Base-by-base conservation (phyloP, 2,329 filamentous ascomycete genomes). In the Aspergillus flavus region DNA sequence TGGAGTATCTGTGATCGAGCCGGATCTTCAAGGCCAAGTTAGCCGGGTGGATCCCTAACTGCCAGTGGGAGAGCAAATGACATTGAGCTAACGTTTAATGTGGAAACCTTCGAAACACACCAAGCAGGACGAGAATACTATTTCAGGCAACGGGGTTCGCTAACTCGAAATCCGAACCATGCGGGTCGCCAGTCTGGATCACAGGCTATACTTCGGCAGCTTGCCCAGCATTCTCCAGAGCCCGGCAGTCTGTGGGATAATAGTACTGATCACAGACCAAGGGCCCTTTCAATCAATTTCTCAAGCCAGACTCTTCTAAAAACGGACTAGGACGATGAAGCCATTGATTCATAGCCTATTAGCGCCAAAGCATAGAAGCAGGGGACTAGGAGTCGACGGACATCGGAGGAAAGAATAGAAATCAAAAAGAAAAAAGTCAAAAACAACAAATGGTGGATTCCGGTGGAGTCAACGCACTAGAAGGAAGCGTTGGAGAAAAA, bases 81-180 rank as follows among this genome's bases (percentile, higher is more conserved):
- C 59, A 50, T 34, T 53, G 54, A 41, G 63, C 64, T 63, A 65
- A 65, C 66, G 61, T 63, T 66, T 39, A 56, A 39, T 55, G 67
- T 69, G 68, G 70, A 63, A 57, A 64, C 66, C 54, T 61, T 62
- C 66, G 68, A 70, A 70, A 68, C 64, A 65, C 55, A 61, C 68
- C 62, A 67, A 65, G 56, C 62, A 48, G 55, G 61, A 63, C 28
- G 46, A 55, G 57, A 63, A 64, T 64, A 62, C 69, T 72, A 72
- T 72, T 72, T 70, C 66, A 62, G 63, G 66, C 61, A 62, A 69
- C 66, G 61, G 64, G 62, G 65, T 61, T 59, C 57, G 55, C 61
- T 61, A 56, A 61, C 57, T 52, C 50, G 63, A 63, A 61, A 65
- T 60, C 63, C 66, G 64, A 58, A 34, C 57, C 53, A 21, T 64